Evolutionary conservation across 2,329 filamentous ascomycete species (phyloP).

Genomic region (Talaromyces marneffei): DNA sequence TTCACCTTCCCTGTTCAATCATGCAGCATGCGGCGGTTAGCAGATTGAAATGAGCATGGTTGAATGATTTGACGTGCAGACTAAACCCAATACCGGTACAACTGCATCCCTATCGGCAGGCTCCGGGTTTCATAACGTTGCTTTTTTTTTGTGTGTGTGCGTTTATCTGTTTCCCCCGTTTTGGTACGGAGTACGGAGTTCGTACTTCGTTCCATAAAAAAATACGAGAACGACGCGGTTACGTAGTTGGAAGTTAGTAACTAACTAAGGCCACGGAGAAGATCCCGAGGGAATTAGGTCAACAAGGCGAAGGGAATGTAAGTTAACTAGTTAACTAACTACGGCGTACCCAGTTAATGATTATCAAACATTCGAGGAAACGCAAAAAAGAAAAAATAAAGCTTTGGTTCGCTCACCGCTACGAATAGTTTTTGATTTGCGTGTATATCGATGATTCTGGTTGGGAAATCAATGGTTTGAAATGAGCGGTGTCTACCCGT

Average conservation of each 20-base stretch:
- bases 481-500: neutral
- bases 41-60: conserved; percentile 1
- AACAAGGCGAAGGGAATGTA: neutral
- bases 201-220: neutral
- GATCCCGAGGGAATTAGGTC: neutral
- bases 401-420: neutral
- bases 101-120: conserved; percentile 6
- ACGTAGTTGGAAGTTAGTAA: too few relatives aligned
- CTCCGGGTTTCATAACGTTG: conserved; percentile 3
- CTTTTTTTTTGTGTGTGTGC: neutral
- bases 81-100: neutral
- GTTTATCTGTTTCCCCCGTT: neutral
- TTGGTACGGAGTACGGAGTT: neutral
- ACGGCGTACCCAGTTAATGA: too few relatives aligned
- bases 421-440: neutral
- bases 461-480: neutral
- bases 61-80: conserved; percentile 8
- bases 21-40: conserved; percentile 10
- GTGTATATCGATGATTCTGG: neutral
- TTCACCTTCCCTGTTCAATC: conserved; percentile 1
- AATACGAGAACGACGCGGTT: neutral
- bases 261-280: neutral
- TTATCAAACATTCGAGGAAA: neutral
- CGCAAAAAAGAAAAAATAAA: neutral
- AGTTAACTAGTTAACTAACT: too few relatives aligned